Percentiles rank a stretch among this genome's conserved stretches.
Evolutionary conservation across 495 filamentous ascomycete species (phyloP).

Genomic region (Durotheca rogersii): DNA sequence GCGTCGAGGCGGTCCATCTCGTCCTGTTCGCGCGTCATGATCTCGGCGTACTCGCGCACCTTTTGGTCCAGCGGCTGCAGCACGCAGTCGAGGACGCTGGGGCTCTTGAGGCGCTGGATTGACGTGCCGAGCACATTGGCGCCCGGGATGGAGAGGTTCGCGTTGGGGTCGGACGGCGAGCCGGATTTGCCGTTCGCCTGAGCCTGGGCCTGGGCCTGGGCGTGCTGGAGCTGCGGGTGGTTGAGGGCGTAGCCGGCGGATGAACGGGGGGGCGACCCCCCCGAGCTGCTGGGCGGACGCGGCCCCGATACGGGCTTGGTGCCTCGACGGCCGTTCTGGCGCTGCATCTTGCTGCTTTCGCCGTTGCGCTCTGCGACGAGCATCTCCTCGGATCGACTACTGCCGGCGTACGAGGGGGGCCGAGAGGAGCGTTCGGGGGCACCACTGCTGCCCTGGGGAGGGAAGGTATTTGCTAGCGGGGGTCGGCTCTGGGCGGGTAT

Average conservation of each 20-base stretch:
- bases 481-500: slow-evolving; percentile 28
- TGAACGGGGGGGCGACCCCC: slow-evolving; percentile 28
- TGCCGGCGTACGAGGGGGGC: slow-evolving; percentile 32
- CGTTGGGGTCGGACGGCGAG: slow-evolving; percentile 16
- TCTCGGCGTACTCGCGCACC: slow-evolving; percentile 30
- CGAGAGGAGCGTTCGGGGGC: slow-evolving; percentile 19
- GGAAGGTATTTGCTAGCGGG: slow-evolving; percentile 30
- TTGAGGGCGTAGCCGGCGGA: slow-evolving; percentile 12
- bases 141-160: slow-evolving; percentile 2
- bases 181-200: slow-evolving; percentile 9
- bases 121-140: slow-evolving; percentile 7
- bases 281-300: slow-evolving; percentile 28
- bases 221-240: slow-evolving; percentile 24
- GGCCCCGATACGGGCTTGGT: slow-evolving; percentile 18
- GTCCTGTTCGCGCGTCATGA: slow-evolving; percentile 33
- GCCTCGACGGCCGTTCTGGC: slow-evolving; percentile 32
- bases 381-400: slow-evolving; percentile 35
- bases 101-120: slow-evolving; percentile 37
- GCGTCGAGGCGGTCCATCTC: slow-evolving; percentile 35
- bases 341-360: slow-evolving; percentile 17
- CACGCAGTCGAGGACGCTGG: slow-evolving; percentile 34
- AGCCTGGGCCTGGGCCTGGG: slow-evolving; percentile 13
- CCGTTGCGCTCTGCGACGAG: slow-evolving; percentile 27
- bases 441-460: slow-evolving; percentile 15
- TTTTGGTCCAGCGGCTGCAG: slow-evolving; percentile 36